phyloP scores from a whole-genome alignment of 345 rosid genomes.

The Salix arbutifolia region DNA sequence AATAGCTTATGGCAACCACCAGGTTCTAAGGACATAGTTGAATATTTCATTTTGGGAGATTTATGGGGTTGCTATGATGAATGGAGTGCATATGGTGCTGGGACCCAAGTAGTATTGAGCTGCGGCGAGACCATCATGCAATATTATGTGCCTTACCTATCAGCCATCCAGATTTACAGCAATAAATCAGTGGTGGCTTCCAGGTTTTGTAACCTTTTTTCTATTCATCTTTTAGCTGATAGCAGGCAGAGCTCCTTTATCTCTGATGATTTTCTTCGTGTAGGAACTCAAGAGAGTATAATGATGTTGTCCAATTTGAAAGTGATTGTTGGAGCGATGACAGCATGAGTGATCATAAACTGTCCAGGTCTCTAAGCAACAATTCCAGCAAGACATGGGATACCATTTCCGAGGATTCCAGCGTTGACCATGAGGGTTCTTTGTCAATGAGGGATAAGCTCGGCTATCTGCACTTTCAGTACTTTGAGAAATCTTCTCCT shows the following conservation, averaged over 20 bases:
- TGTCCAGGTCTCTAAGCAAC: conserved; percentile 56
- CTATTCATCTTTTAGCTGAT: neutral
- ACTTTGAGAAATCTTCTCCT: conserved; percentile 57
- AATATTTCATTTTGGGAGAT: conserved; percentile 55
- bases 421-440: conserved; percentile 39
- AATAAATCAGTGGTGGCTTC: conserved; percentile 33
- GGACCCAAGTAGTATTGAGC: conserved; percentile 32
- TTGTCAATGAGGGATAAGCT: conserved; percentile 34
- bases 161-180: conserved; percentile 65
- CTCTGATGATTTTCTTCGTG: neutral
- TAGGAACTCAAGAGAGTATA: conserved; percentile 34
- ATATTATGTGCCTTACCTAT: conserved; percentile 69
- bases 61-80: conserved; percentile 68
- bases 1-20: conserved; percentile 52
- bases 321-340: conserved; percentile 68
- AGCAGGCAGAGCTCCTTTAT: neutral
- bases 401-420: conserved; percentile 50
- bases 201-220: conserved; percentile 35
- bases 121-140: conserved; percentile 42
- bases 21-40: conserved; percentile 36
- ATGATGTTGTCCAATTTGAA: conserved; percentile 39
- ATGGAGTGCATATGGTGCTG: conserved; percentile 71
- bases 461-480: conserved; percentile 51
- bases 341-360: conserved; percentile 41
- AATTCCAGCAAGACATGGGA: conserved; percentile 65